Evolutionary conservation across 805 yeast species (phyloP).

Genomic region (Candida anglica): DNA sequence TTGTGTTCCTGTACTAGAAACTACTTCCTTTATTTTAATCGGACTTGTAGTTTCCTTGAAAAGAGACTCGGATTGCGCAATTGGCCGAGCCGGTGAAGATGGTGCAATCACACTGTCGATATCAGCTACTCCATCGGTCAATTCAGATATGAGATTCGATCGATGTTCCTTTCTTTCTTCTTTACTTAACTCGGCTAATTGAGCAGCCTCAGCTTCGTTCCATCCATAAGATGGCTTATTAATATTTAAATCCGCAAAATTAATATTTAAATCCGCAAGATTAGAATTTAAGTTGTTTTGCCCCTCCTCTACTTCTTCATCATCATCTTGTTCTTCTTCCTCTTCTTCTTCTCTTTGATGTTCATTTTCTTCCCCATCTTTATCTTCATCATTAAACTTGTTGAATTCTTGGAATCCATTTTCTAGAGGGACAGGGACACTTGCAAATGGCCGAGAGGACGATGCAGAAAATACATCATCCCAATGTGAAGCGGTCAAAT

Average conservation of each 20-base stretch:
- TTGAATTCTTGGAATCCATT: constrained; percentile 8
- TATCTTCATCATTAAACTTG: constrained; percentile 10
- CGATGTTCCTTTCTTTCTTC: constrained; percentile 29
- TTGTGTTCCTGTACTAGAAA: constrained; percentile 3
- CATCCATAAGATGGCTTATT: constrained; percentile 1
- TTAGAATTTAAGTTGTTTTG: background rate
- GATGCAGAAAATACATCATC: constrained; percentile 39
- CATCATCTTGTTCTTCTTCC: constrained; percentile 12
- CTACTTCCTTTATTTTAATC: constrained; percentile 11
- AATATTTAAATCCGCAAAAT: background rate
- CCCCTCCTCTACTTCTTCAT: constrained; percentile 5
- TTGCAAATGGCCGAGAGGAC: constrained; percentile 5
- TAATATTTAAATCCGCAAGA: background rate
- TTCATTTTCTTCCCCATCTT: constrained; percentile 2
- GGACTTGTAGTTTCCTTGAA: constrained; percentile 33
- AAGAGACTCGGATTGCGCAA: constrained; percentile 23
- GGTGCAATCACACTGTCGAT: constrained; percentile 8
- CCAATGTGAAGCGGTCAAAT: constrained; percentile 56
- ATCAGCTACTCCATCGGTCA: constrained; percentile 35
- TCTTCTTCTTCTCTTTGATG: constrained; percentile 8
- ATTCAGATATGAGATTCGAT: constrained; percentile 35
- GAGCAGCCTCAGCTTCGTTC: constrained; percentile 13
- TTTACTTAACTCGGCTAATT: constrained; percentile 27
- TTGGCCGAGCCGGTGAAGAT: constrained; percentile 36
- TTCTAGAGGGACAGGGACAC: constrained; percentile 1